Conservation (phyloP, 805 yeast species). For the Maudiozyma pseudohumilis region DNA sequence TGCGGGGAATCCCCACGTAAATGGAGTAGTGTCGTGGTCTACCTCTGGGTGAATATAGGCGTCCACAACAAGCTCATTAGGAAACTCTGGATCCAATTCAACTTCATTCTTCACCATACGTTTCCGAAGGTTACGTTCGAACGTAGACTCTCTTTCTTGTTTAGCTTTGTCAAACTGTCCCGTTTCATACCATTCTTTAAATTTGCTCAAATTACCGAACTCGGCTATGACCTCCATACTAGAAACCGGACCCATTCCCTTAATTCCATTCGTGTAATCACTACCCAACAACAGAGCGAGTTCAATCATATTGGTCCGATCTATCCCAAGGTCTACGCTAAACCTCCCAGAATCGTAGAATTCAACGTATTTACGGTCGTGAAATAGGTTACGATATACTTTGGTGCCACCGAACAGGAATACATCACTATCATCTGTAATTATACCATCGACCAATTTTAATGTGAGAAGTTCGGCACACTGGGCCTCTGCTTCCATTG, state of each 20-base stretch:
- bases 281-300: constrained; percentile 82
- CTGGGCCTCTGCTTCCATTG: constrained; percentile 99
- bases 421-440: constrained; percentile 96
- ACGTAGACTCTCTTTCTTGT: constrained; percentile 34
- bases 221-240: constrained; percentile 88
- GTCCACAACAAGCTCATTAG: constrained; percentile 54
- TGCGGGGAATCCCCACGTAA: constrained; percentile 87
- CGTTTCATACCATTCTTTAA: constrained; percentile 34
- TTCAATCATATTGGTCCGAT: constrained; percentile 56
- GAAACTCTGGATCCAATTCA: constrained; percentile 55
- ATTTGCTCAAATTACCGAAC: constrained; percentile 40
- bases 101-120: constrained; percentile 44
- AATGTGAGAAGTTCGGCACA: constrained; percentile 72
- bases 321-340: constrained; percentile 53
- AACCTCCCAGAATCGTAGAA: constrained; percentile 57
- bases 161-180: constrained; percentile 35
- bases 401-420: constrained; percentile 82
- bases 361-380: constrained; percentile 86
- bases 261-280: constrained; percentile 88
- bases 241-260: constrained; percentile 88
- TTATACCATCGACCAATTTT: constrained; percentile 81
- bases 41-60: constrained; percentile 80
- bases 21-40: constrained; percentile 66
- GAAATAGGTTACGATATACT: constrained; percentile 88
- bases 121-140: constrained; percentile 49